Conservation (phyloP, 208 protist species). For the Wallacemonas sp. region DNA sequence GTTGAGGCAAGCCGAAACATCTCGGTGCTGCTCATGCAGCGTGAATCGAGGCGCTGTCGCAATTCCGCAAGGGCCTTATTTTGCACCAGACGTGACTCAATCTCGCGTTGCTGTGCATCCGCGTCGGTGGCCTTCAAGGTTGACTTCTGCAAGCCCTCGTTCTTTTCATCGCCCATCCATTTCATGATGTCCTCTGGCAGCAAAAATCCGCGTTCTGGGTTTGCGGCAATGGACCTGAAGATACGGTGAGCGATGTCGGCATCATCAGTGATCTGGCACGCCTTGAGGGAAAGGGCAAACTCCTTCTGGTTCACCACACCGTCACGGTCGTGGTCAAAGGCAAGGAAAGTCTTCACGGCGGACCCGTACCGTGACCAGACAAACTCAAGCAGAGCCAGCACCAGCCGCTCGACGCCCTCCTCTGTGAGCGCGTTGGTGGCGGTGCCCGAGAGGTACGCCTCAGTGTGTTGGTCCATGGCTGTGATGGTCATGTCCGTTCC, state of each 20-base stretch:
- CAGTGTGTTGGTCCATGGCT: constrained; percentile 81
- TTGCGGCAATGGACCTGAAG: constrained; percentile 52
- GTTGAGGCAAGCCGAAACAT: constrained; percentile 90
- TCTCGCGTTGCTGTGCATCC: constrained; percentile 39
- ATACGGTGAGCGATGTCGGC: constrained; percentile 41
- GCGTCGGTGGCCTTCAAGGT: constrained; percentile 19
- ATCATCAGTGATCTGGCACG: constrained; percentile 77
- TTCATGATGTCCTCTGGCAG: constrained; percentile 73
- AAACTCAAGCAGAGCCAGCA: constrained; percentile 65
- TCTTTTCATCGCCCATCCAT: constrained; percentile 53
- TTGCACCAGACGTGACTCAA: constrained; percentile 38
- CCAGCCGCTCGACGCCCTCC: constrained; percentile 48
- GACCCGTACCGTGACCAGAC: constrained; percentile 67
- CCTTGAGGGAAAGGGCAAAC: constrained; percentile 60
- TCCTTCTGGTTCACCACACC: constrained; percentile 72
- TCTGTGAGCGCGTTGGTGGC: constrained; percentile 22
- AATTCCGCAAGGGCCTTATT: constrained; percentile 57
- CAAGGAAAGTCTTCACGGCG: constrained; percentile 76
- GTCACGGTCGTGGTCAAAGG: constrained; percentile 83
- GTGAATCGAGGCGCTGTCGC: constrained; percentile 60
- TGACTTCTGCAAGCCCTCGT: constrained; percentile 18
- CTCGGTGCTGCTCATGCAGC: constrained; percentile 65
- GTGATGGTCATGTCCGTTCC: constrained; percentile 66
- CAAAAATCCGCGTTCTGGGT: constrained; percentile 44
- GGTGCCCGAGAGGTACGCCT: constrained; percentile 46